A percentile compares a stretch with the other conserved stretches of the same genome.
These are phyloP conservation scores for Trichophyton mentagrophytes DNA, from an alignment of 2,329 filamentous ascomycete genomes.

Conservation along the genomic window DNA sequence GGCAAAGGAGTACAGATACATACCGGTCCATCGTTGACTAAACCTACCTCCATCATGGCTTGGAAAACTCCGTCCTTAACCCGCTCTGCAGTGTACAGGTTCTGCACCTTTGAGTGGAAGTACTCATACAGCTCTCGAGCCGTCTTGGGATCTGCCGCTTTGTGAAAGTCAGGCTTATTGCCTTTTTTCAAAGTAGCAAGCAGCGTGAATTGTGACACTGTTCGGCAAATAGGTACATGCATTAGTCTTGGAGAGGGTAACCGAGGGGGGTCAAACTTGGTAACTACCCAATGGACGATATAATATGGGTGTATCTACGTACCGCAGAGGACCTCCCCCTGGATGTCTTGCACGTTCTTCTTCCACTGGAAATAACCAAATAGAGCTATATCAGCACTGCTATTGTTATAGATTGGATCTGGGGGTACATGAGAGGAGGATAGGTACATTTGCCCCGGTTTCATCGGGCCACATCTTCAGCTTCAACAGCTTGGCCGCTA, in stretches of 20 bases:
- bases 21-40: conserved; percentile 68
- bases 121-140: conserved; percentile 71
- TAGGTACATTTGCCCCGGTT: conserved; percentile 48
- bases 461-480: conserved; percentile 87
- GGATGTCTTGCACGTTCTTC: conserved; percentile 71
- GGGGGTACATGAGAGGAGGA: neutral
- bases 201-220: conserved; percentile 94
- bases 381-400: neutral
- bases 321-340: conserved; percentile 91
- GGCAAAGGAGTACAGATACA: neutral
- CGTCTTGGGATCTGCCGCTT: conserved; percentile 63
- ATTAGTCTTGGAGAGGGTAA: neutral
- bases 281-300: neutral
- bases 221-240: neutral
- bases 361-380: conserved; percentile 59
- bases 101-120: conserved; percentile 65
- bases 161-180: conserved; percentile 89
- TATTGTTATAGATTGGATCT: neutral
- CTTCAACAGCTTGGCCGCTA: conserved; percentile 78
- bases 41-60: conserved; percentile 94
- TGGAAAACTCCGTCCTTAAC: conserved; percentile 96
- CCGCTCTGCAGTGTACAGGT: conserved; percentile 56
- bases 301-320: conserved; percentile 21
- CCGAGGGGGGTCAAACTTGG: neutral
- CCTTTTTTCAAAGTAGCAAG: conserved; percentile 90